These are phyloP conservation scores for Fusarium sp. DNA, from an alignment of 2,329 filamentous ascomycete genomes.

Conservation along the genomic window DNA sequence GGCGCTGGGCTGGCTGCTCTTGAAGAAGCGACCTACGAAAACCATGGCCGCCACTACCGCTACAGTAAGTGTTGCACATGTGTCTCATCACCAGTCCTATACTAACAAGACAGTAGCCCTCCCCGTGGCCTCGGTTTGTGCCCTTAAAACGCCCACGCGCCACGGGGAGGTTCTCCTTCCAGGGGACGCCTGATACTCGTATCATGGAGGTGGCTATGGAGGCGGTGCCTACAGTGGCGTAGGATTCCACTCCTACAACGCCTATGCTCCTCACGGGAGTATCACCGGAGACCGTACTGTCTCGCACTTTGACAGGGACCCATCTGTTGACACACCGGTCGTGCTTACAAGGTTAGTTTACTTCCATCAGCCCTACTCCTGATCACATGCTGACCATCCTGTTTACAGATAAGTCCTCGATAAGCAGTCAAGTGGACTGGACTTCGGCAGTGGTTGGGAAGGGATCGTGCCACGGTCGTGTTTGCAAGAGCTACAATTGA, in stretches of 20 bases:
- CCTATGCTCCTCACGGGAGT: conserved; percentile 38
- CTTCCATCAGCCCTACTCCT: background rate
- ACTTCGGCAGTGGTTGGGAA: conserved; percentile 1
- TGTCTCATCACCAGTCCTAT: too few species aligned
- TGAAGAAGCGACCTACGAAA: too few species aligned
- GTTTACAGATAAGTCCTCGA: background rate
- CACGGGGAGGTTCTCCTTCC: conserved; percentile 56
- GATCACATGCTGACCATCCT: background rate
- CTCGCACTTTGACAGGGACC: conserved; percentile 59
- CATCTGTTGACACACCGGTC: conserved; percentile 59
- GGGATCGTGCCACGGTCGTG: background rate
- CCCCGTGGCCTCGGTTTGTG: too few species aligned
- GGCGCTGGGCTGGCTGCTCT: too few species aligned
- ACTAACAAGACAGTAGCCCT: too few species aligned
- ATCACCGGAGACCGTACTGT: conserved; percentile 40
- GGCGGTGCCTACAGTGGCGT: background rate
- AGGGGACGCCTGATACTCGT: conserved; percentile 73
- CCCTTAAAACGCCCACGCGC: background rate
- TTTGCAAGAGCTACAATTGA: conserved; percentile 17
- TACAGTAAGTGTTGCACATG: background rate
- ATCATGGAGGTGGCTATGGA: conserved; percentile 54
- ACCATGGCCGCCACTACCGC: too few species aligned
- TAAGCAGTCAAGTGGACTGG: background rate
- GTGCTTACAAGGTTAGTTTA: background rate
- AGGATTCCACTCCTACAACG: background rate